Percentiles rank a stretch among this genome's conserved stretches.
These are phyloP conservation scores for Dorcoceras hygrometricum DNA, from an alignment of 257 asterid species.

Conservation along the genomic window DNA sequence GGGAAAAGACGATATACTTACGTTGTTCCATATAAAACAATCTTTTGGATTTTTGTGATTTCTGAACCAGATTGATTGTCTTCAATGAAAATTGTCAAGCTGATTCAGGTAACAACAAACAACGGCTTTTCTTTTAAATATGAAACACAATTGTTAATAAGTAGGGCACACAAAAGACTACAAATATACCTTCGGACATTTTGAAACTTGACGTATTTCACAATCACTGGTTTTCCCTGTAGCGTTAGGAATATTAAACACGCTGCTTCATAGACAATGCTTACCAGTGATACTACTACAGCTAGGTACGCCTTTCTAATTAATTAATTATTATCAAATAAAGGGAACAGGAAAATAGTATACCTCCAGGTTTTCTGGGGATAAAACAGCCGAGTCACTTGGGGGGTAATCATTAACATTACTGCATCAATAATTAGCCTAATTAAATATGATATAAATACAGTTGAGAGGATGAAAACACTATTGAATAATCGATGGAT, in stretches of 20 bases:
- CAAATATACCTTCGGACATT: slow-evolving; percentile 69
- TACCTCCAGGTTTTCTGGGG: slow-evolving; percentile 88
- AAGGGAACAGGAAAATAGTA: slow-evolving; percentile 24
- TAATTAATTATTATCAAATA: no score
- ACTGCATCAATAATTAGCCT: slow-evolving; percentile 36
- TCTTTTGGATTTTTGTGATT: slow-evolving; percentile 77
- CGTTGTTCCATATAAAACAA: slow-evolving; percentile 85
- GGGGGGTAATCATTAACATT: slow-evolving; percentile 76
- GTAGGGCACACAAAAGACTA: slow-evolving; percentile 8
- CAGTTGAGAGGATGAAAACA: not conserved
- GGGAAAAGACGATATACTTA: slow-evolving; percentile 41
- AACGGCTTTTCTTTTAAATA: slow-evolving; percentile 13
- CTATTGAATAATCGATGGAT: slow-evolving; percentile 3
- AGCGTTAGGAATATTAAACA: slow-evolving; percentile 20
- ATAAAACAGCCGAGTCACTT: slow-evolving; percentile 54
- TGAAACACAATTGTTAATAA: slow-evolving; percentile 3
- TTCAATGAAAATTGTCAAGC: slow-evolving; percentile 91
- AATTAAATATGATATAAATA: slow-evolving; percentile 13
- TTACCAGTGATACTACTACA: slow-evolving; percentile 8
- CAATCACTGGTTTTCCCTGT: slow-evolving; percentile 63
- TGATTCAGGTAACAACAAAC: slow-evolving; percentile 31
- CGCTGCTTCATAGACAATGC: slow-evolving; percentile 13
- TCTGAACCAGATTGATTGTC: slow-evolving; percentile 90
- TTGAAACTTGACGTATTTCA: slow-evolving; percentile 85
- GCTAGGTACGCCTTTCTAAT: not conserved